A percentile compares a stretch with the other conserved stretches of the same genome.
These are phyloP conservation scores for Parsonsia alboflavescens DNA, from an alignment of 257 asterid genomes.

Conservation along the genomic window DNA sequence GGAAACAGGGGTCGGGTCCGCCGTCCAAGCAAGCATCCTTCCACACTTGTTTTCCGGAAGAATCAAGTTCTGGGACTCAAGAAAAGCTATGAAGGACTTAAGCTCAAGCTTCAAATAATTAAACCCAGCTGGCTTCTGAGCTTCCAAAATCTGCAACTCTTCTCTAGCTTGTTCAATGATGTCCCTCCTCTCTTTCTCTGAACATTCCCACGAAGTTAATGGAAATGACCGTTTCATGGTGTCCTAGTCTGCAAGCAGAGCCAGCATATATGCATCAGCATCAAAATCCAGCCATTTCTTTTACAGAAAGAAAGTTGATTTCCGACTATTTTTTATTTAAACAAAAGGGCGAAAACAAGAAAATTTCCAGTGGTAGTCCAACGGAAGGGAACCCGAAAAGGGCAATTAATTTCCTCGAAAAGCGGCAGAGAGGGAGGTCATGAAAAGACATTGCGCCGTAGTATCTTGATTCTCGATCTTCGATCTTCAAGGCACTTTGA, in stretches of 20 bases:
- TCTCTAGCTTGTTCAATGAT: slow-evolving; percentile 51
- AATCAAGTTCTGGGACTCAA: slow-evolving; percentile 28
- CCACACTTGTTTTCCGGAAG: not conserved
- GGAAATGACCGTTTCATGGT: slow-evolving; percentile 11
- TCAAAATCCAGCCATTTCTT: not conserved
- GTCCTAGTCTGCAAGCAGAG: not conserved
- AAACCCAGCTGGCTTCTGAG: slow-evolving; percentile 42
- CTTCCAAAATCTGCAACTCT: slow-evolving; percentile 53
- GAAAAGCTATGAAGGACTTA: slow-evolving; percentile 38
- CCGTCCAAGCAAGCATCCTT: not conserved
- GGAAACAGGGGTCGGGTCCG: not conserved
- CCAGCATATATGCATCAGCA: not conserved
- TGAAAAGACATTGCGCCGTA: slow-evolving; percentile 14
- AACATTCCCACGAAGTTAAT: slow-evolving; percentile 4
- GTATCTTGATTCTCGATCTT: slow-evolving; percentile 13
- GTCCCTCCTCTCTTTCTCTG: not conserved
- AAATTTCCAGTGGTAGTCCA: not conserved
- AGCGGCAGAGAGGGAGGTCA: not conserved
- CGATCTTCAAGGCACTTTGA: slow-evolving; percentile 11
- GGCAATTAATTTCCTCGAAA: slow-evolving; percentile 9
- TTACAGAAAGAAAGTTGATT: too few species aligned
- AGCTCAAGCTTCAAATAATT: slow-evolving; percentile 46
- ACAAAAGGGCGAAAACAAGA: not conserved
- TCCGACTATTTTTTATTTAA: not conserved
- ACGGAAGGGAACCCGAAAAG: not conserved